These are phyloP conservation scores for Blastobotrys aristatus DNA, from an alignment of 1,139 yeast species.

Conservation along the genomic window DNA sequence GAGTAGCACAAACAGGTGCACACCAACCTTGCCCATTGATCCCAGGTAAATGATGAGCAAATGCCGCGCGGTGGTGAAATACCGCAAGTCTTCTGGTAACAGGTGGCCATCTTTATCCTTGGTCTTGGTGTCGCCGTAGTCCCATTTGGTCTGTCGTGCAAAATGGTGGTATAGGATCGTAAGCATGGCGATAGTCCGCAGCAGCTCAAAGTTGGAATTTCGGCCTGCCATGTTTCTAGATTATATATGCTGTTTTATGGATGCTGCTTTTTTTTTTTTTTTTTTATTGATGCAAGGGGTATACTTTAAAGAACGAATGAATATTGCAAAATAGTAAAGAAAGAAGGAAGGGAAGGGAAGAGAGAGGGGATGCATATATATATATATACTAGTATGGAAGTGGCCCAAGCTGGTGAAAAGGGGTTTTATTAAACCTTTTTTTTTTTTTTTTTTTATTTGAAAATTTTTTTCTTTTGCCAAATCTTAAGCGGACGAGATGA, in stretches of 20 bases:
- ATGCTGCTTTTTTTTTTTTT: background rate
- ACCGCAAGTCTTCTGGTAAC: slow-evolving; percentile 2
- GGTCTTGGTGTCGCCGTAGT: background rate
- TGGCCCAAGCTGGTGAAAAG: no score
- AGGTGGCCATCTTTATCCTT: slow-evolving; percentile 1
- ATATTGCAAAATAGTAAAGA: background rate
- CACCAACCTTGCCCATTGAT: slow-evolving; percentile 13
- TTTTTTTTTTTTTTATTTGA: no score
- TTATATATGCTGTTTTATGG: no score
- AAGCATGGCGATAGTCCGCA: slow-evolving; percentile 15
- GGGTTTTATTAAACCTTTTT: no score
- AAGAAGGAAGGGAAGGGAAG: background rate
- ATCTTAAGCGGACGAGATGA: no score
- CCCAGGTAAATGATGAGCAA: slow-evolving; percentile 5
- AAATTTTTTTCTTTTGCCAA: no score
- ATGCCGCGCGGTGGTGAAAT: slow-evolving; percentile 8
- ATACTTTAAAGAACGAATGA: background rate
- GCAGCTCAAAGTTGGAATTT: slow-evolving; percentile 15
- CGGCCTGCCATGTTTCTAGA: background rate
- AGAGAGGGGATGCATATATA: background rate
- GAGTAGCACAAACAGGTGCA: slow-evolving; percentile 14
- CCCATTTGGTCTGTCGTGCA: slow-evolving; percentile 12
- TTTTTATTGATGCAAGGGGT: background rate
- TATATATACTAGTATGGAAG: no score
- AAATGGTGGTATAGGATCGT: slow-evolving; percentile 15